Conservation (phyloP, 1,284 basidiomycete genomes). For the Rhodotorula sp. region DNA sequence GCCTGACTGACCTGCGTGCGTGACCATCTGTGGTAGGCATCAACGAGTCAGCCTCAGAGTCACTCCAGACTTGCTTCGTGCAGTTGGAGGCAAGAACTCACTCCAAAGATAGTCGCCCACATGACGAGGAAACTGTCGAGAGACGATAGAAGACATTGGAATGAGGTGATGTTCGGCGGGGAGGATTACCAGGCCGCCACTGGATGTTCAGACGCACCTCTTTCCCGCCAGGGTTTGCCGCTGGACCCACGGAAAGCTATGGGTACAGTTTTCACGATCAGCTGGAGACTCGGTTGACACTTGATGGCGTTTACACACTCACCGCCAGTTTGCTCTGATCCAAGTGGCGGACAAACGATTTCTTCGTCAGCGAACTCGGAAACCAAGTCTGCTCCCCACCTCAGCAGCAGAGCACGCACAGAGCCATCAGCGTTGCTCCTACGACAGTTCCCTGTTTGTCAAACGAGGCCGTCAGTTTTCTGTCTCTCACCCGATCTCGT, state of each 20-base stretch:
- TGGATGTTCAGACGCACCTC: not conserved
- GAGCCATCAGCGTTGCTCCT: slow-evolving; percentile 16
- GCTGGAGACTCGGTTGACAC: rapidly evolving
- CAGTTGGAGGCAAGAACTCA: not conserved
- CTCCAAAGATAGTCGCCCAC: slow-evolving; percentile 26
- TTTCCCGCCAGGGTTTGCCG: slow-evolving; percentile 33
- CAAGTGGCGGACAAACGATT: not conserved
- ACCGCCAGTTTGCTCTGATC: slow-evolving; percentile 26
- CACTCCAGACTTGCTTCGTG: not conserved
- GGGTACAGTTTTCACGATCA: too few relatives aligned
- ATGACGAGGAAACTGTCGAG: slow-evolving; percentile 7
- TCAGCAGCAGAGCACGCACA: not conserved
- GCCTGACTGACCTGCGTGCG: slow-evolving; percentile 8
- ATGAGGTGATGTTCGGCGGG: not conserved
- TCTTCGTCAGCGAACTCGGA: too few relatives aligned
- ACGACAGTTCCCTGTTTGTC: slow-evolving; percentile 13
- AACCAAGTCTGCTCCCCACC: too few relatives aligned
- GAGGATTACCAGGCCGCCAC: not conserved
- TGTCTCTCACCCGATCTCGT: not conserved
- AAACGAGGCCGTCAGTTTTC: not conserved
- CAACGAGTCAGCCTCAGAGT: not conserved
- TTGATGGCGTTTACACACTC: not conserved
- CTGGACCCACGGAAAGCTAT: slow-evolving; percentile 22
- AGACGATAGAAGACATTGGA: too few relatives aligned
- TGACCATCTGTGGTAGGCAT: slow-evolving; percentile 14